These are phyloP conservation scores for Colletotrichum lentis DNA, from an alignment of 2,329 filamentous ascomycete species.

Conservation along the genomic window DNA sequence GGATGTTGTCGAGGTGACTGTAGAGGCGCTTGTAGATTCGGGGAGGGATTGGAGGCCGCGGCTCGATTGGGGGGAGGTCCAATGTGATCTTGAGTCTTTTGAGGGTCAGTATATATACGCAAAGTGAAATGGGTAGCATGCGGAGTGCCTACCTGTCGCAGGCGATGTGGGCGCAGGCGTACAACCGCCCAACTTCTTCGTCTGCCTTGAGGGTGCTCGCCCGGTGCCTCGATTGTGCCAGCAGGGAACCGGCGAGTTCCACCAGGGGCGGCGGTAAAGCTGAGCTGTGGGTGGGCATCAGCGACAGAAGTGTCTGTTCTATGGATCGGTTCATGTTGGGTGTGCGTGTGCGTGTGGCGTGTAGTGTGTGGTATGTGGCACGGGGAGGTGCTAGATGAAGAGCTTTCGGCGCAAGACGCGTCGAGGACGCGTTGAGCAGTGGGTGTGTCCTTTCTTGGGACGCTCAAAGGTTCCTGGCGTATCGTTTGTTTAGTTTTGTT, in stretches of 20 bases:
- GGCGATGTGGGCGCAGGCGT: constrained; percentile 87
- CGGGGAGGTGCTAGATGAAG: not conserved
- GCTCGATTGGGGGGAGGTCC: constrained; percentile 78
- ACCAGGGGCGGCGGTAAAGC: constrained; percentile 74
- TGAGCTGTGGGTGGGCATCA: constrained; percentile 76
- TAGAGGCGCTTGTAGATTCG: constrained; percentile 86
- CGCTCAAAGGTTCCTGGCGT: not conserved
- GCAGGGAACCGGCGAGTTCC: constrained; percentile 74
- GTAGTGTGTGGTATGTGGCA: not conserved
- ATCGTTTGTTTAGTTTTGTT: not conserved
- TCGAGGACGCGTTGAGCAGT: constrained; percentile 24
- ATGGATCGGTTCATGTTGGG: constrained; percentile 74
- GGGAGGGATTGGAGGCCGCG: constrained; percentile 79
- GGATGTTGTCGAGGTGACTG: constrained; percentile 76
- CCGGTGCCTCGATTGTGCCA: constrained; percentile 81
- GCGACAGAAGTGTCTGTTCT: constrained; percentile 74
- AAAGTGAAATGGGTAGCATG: not conserved
- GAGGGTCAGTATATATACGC: not conserved
- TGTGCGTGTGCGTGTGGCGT: not conserved
- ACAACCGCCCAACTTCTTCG: constrained; percentile 85
- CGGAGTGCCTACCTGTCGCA: constrained; percentile 73
- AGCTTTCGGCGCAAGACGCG: constrained; percentile 25
- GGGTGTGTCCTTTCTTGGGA: not conserved
- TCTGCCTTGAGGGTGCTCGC: constrained; percentile 82
- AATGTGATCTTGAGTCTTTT: constrained; percentile 77